Evolutionary conservation across 2,329 filamentous ascomycete genomes (phyloP).

Genomic region (Talaromyces albobiverticillius): DNA sequence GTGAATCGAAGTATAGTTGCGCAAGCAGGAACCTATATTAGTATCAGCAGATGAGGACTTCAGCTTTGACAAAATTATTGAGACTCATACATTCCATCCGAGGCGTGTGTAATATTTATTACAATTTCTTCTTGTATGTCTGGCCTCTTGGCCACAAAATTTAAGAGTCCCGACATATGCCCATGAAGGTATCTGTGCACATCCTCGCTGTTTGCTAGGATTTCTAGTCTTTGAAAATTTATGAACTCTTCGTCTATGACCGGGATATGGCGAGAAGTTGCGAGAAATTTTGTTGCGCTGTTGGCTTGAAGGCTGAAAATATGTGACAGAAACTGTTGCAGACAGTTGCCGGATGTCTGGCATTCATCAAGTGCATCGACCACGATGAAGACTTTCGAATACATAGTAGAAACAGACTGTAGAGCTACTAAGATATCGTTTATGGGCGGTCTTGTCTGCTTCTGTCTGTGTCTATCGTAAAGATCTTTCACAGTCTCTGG

Average conservation of each 20-base stretch:
- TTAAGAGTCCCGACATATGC: constrained; percentile 20
- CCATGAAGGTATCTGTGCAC: constrained; percentile 28
- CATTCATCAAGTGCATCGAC: constrained; percentile 35
- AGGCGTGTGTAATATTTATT: constrained; percentile 21
- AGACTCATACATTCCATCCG: constrained; percentile 32
- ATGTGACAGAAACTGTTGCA: constrained; percentile 18
- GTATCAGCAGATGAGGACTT: not conserved
- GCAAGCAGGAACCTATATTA: constrained; percentile 27
- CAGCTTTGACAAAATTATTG: not conserved
- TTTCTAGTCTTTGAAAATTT: constrained; percentile 22
- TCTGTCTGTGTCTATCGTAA: constrained; percentile 19
- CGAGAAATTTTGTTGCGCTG: constrained; percentile 24
- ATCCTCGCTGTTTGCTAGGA: constrained; percentile 33
- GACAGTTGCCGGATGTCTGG: constrained; percentile 9
- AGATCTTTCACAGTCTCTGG: constrained; percentile 28
- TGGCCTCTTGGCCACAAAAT: constrained; percentile 15
- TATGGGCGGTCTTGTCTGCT: constrained; percentile 22
- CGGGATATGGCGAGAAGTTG: constrained; percentile 30
- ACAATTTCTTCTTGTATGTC: constrained; percentile 17
- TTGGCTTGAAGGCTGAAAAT: constrained; percentile 20
- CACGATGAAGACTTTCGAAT: constrained; percentile 24
- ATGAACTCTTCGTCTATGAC: constrained; percentile 24
- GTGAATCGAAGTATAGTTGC: constrained; percentile 21
- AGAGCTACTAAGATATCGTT: constrained; percentile 24
- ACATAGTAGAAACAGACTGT: constrained; percentile 14